These are phyloP conservation scores for Pezicula radicicola DNA, from an alignment of 2,329 filamentous ascomycete species.

Conservation along the genomic window DNA sequence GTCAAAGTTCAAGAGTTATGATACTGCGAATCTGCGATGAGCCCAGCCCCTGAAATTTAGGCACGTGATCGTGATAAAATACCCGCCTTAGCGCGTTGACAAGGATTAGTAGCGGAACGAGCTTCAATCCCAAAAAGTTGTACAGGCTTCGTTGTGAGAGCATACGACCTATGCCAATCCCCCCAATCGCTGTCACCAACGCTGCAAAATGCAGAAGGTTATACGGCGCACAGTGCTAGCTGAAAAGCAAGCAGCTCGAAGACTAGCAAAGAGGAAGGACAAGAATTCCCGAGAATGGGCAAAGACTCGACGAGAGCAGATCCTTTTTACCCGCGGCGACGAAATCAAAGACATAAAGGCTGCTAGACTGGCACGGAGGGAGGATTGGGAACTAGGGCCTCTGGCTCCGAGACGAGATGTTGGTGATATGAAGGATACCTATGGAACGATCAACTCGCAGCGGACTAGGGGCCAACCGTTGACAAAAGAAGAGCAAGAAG, in stretches of 20 bases:
- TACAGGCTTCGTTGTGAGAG: neutral
- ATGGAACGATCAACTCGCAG: constrained; percentile 50
- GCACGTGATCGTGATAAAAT: no score
- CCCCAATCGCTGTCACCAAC: neutral
- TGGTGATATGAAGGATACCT: constrained; percentile 52
- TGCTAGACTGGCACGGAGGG: constrained; percentile 57
- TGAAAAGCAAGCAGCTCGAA: constrained; percentile 58
- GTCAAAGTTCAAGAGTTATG: no score
- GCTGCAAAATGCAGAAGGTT: constrained; percentile 64
- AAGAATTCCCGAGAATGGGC: constrained; percentile 23
- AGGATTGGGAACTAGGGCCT: constrained; percentile 77
- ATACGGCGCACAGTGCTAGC: constrained; percentile 64
- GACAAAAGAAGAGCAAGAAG: constrained; percentile 10
- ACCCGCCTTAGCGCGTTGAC: no score
- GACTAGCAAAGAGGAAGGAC: constrained; percentile 32
- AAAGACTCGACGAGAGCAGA: constrained; percentile 16
- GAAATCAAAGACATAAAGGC: constrained; percentile 33
- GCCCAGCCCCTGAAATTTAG: no score
- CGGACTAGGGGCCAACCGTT: constrained; percentile 26
- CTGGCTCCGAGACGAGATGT: constrained; percentile 75
- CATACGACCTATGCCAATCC: constrained; percentile 1
- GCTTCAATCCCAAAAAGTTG: neutral
- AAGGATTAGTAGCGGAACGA: no score
- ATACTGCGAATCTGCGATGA: no score
- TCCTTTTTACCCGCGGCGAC: constrained; percentile 21